A percentile compares a stretch with the other conserved stretches of the same genome.
These are phyloP conservation scores for Pilasporangium apinafurcum DNA, from an alignment of 352 stramenopile genomes.

Conservation along the genomic window DNA sequence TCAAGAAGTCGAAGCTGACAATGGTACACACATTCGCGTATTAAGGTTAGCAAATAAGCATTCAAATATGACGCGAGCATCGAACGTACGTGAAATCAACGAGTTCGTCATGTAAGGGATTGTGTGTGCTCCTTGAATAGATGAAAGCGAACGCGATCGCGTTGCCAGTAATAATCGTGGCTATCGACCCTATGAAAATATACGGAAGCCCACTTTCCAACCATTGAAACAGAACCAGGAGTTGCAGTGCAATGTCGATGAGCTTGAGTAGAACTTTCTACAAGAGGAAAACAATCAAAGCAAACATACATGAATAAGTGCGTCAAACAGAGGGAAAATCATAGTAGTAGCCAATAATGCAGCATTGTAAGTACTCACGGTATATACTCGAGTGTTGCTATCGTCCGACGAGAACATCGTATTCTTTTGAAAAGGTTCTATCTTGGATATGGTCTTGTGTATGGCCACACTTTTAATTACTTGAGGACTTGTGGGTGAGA, in stretches of 20 bases:
- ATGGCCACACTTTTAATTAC: too few species aligned
- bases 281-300: too few species aligned
- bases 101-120: conserved; percentile 7
- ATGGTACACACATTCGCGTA: neutral
- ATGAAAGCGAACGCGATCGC: neutral
- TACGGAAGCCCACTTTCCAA: conserved; percentile 5
- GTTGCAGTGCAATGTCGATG: conserved; percentile 2
- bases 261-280: conserved; percentile 2
- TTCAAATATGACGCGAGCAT: neutral
- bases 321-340: too few species aligned
- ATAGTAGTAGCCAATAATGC: too few species aligned
- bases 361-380: too few species aligned
- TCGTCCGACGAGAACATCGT: too few species aligned
- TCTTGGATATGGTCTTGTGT: too few species aligned
- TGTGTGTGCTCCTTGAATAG: conserved; percentile 2
- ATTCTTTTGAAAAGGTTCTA: too few species aligned
- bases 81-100: conserved; percentile 10
- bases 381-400: too few species aligned
- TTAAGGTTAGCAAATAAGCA: neutral
- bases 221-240: conserved; percentile 3
- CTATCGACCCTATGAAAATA: neutral
- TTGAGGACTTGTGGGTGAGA: too few species aligned
- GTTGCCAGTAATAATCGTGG: neutral
- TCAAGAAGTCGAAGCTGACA: conserved; percentile 23
- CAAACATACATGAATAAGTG: too few species aligned